Base-by-base conservation (phyloP, 1,139 yeast genomes). In the Candida tetrigidarum region DNA sequence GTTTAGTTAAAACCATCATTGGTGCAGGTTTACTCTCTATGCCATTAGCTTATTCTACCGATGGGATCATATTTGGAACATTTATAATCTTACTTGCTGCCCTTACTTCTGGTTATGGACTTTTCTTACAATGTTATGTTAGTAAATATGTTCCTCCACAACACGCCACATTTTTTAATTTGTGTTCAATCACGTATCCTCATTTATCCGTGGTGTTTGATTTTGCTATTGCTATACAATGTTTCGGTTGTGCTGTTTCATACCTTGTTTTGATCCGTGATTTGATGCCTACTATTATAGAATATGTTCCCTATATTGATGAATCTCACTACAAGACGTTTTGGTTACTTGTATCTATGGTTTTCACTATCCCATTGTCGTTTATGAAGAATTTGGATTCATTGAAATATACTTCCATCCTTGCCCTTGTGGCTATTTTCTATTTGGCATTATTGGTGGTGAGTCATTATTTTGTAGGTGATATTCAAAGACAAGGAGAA, bases 1-100 rank as follows among this genome's bases (percentile, higher is more conserved):
- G 84, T 55, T 69, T 87, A 45, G 72, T 83, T 46, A 86, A 86
- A 61, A 86, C 93, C 6, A 84, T 86, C 46, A 76, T 85, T 14
- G 96, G 98, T 3, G 97, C 99, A 0, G 99, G 99, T 0, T 78
- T 93, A 54, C 78, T 93, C 46, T 96, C 97, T 12, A 85, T 95
- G 73, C 98, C 99, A 1, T 85, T 80, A 57, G 96, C 97, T 0
- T 86, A 88, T 63, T 76, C 83, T 45, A 82, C 92, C n/a, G 96
- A 92, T 60, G 97, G 97, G 2, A 63, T 91, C 2, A 53, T 84
- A 1, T 67, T 85, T 27, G 99, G 98, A 0, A 59, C 81, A 0
- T 46, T 79, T 9, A 76, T 91, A 41, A 78, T 91, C 11, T 18
- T 84, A 1, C 49, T 89, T 11, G 96, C 97, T 0, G 97, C 95